Evolutionary conservation across 2,329 filamentous ascomycete genomes (phyloP), one percentile per base, ranked within the genome.

Genomic region (Nigrograna mackinnonii): DNA sequence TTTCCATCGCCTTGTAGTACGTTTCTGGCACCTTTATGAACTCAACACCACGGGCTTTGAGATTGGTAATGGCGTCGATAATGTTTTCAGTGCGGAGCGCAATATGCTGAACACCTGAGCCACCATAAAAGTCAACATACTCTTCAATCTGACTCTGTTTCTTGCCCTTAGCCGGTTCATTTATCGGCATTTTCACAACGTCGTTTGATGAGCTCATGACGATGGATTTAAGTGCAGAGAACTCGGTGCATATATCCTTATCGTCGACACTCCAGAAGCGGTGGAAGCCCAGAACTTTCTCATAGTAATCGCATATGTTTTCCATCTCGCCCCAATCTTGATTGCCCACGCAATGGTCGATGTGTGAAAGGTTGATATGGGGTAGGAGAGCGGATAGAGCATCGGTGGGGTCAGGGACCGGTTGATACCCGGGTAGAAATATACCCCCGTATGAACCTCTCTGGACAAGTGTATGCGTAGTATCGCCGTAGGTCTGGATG

Each of bases 231-330:
- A 95, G 77, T 13, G 91, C 89, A 3, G 85, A 90, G 78, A 88
- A 95, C 62, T 94, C 89, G 57, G 87, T 95, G 78, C 83, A 87
- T 73, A 95, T 92, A 66, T 92, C 82, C 54, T 81, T 85, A 76
- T 95, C 90, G 67, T 95, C 91, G 45, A 95, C 90, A 37, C 85
- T 90, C 91, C 91, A 95, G 82, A 95, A 95, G 50, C 90, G 87
- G 75, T 94, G 89, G 80, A 95, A 95, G 41, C 85, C 85, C 30
- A 95, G 85, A 51, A 84, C 86, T 52, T 84, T 80, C 73, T 95
- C 90, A 74, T 95, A 96, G 78, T 75, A 57, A 79, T 82, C 19
- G 77, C 71, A 30, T 70, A 71, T 17, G 14, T 28, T 28, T 36
- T 82, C 76, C 79, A 95, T 94, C 68, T 89, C 84, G 69, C 89